Percentiles rank a stretch among this genome's conserved stretches.
Conservation (phyloP, 176 grass and related monocot species). For the Juncus inflexus region DNA sequence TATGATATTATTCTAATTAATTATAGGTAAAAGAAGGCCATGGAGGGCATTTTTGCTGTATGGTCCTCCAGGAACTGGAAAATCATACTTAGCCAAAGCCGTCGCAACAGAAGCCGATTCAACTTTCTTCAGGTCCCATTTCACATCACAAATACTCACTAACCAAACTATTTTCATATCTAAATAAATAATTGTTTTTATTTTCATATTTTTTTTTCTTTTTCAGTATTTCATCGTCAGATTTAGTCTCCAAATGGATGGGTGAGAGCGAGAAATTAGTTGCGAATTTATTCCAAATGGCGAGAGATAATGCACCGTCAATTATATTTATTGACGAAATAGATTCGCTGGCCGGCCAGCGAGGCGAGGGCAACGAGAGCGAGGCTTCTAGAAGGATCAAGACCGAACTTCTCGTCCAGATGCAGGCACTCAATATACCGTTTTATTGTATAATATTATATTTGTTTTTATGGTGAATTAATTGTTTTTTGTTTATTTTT, state of each 20-base stretch:
- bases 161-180: neutral
- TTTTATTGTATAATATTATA: constrained; percentile 17
- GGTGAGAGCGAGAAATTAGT: constrained; percentile 98
- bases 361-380: constrained; percentile 98
- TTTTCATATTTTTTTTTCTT: constrained; percentile 2
- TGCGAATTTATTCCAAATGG: constrained; percentile 95
- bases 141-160: neutral
- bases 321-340: constrained; percentile 99
- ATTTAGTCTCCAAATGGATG: constrained; percentile 99
- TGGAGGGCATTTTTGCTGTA: constrained; percentile 99
- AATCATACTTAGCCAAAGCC: constrained; percentile 97
- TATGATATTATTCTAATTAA: constrained; percentile 7
- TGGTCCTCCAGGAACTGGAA: constrained; percentile 97
- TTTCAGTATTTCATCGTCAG: constrained; percentile 97
- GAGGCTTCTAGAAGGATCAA: constrained; percentile 98
- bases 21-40: constrained; percentile 79
- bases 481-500: constrained; percentile 4
- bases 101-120: constrained; percentile 98
- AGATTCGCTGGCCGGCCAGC: constrained; percentile 87
- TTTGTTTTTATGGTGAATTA: neutral
- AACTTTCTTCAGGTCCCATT: constrained; percentile 86
- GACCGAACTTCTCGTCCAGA: constrained; percentile 97
- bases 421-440: constrained; percentile 57
- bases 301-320: constrained; percentile 90
- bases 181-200: neutral